These are phyloP conservation scores for Microcyclospora pomicola DNA, from an alignment of 2,329 filamentous ascomycete genomes.

Conservation along the genomic window DNA sequence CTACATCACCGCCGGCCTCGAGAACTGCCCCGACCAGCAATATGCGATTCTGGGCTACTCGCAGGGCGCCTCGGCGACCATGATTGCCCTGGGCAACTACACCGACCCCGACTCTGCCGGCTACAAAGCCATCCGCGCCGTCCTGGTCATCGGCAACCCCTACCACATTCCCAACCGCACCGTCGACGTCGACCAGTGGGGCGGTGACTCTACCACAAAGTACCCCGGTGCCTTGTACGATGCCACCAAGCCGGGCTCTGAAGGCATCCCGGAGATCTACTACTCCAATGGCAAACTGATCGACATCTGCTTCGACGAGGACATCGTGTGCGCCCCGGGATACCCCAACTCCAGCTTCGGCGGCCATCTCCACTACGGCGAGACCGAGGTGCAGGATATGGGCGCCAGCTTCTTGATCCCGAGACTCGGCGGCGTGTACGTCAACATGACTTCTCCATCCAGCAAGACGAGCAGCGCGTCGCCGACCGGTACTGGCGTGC, in stretches of 20 bases:
- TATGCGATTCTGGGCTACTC: constrained; percentile 6
- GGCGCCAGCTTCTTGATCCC: neutral
- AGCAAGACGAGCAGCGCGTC: too few relatives aligned
- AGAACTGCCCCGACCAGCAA: constrained; percentile 2
- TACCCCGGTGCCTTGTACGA: neutral
- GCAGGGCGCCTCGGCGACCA: constrained; percentile 4
- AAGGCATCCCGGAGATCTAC: constrained; percentile 1
- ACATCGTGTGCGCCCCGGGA: neutral
- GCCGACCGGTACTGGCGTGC: too few relatives aligned
- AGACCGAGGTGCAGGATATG: neutral
- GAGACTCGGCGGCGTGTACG: too few relatives aligned
- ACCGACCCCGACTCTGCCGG: neutral
- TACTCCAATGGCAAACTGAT: constrained; percentile 2
- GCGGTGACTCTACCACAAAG: constrained; percentile 1
- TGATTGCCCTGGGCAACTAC: constrained; percentile 1
- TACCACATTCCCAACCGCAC: constrained; percentile 1
- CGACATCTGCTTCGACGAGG: constrained; percentile 4
- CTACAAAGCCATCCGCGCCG: constrained; percentile 2
- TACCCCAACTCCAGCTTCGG: neutral
- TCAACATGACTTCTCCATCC: too few relatives aligned
- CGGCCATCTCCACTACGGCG: neutral
- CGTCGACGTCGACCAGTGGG: constrained; percentile 2
- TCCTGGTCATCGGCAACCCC: constrained; percentile 4
- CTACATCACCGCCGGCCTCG: constrained; percentile 2
- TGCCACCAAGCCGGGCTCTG: neutral